Base-by-base conservation (phyloP, 768 basidiomycete genomes). In the Hemileccinum impolitum region DNA sequence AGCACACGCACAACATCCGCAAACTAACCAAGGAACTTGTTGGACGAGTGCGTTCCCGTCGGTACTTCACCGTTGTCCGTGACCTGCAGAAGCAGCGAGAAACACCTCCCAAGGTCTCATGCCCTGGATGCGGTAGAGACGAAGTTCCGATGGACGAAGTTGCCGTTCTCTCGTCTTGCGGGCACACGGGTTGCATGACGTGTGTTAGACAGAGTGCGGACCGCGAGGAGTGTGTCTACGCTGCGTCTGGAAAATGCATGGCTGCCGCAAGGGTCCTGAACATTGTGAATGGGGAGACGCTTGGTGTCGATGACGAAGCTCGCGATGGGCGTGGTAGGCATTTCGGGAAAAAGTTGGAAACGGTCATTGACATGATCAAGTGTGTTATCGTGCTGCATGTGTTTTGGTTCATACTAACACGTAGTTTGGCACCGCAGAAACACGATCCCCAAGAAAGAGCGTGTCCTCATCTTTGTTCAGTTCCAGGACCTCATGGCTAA, bases 401-500 rank as follows among this genome's bases (percentile, higher is more conserved):
- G 37, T 25, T 38, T n/a, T 9, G 13, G n/a, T 38, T 41, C 19
- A 23, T 31, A 36, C 30, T 47, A 2, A 48, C 34, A 28, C 26
- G 30, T 17, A 23, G 23, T 4, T 42, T 43, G 34, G 7, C 9
- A 21, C n/a, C 43, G 19, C 60, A 91, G 87, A 62, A 79, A 80
- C 48, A 70, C 73, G 36, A 77, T 93, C 40, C 82, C 86, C 10
- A 80, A 81, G 55, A 73, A 84, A 18, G 91, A 96, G 58, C 84
- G 90, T 8, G 80, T 94, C 15, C 79, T 97, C 38, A 80, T 97
- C 53, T 97, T 97, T 70, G 89, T 95, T n/a, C 94, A 97, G 62
- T 97, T 94, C 76, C 85, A 82, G 6, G 94, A 96, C 69, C 77
- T 97, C 50, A 91, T 89, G 80, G 83, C 83, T 63, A 96, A 95